Evolutionary conservation across 2,329 filamentous ascomycete genomes (phyloP).

Genomic region (Hymenoscyphus repandus): DNA sequence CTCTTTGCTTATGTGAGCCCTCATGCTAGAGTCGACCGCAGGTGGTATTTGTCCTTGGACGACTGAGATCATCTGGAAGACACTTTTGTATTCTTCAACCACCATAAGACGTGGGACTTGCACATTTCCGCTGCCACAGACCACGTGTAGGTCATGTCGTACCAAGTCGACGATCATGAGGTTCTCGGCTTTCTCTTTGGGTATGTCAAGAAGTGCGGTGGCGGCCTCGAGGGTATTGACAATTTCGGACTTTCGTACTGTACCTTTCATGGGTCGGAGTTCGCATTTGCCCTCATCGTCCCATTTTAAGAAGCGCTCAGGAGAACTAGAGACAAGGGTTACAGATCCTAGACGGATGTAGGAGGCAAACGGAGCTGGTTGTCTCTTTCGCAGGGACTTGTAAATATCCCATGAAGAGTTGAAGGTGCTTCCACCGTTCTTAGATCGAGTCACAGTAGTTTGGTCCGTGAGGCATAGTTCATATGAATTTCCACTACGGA

Average conservation of each 20-base stretch:
- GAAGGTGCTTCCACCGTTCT: neutral
- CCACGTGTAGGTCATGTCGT: slow-evolving; percentile 85
- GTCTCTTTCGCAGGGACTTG: slow-evolving; percentile 24
- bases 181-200: slow-evolving; percentile 93
- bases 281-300: slow-evolving; percentile 56
- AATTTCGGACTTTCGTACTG: slow-evolving; percentile 69
- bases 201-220: slow-evolving; percentile 64
- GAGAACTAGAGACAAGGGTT: slow-evolving; percentile 77
- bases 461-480: slow-evolving; percentile 37
- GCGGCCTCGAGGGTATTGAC: slow-evolving; percentile 68
- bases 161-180: slow-evolving; percentile 97
- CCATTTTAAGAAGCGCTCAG: slow-evolving; percentile 82
- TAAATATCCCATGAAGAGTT: slow-evolving; percentile 29
- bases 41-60: slow-evolving; percentile 63
- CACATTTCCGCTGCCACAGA: slow-evolving; percentile 71
- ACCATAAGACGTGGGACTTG: slow-evolving; percentile 72
- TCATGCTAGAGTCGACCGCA: neutral
- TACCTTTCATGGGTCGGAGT: slow-evolving; percentile 95
- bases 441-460: slow-evolving; percentile 20
- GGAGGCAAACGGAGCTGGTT: slow-evolving; percentile 55
- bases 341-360: slow-evolving; percentile 66
- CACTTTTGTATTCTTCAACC: slow-evolving; percentile 85
- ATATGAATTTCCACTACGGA: slow-evolving; percentile 36
- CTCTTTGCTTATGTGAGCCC: slow-evolving; percentile 2
- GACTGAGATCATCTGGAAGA: slow-evolving; percentile 87